Evolutionary conservation across 2,329 filamentous ascomycete species (phyloP), one percentile per base, ranked within the genome.

Genomic region (Fusarium ambrosium): DNA sequence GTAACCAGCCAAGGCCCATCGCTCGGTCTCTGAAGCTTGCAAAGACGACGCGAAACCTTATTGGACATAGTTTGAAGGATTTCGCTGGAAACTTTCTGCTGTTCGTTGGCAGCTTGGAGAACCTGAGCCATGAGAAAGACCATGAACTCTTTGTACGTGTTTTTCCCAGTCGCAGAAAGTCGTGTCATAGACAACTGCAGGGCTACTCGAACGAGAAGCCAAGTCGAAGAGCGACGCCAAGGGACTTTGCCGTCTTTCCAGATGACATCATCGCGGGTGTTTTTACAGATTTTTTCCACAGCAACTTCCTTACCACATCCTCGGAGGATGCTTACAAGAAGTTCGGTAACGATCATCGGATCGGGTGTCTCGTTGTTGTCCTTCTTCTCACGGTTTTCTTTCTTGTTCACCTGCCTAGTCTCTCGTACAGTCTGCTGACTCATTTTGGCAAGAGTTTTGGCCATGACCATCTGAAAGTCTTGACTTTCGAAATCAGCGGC

Each of bases 181-280:
- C 70, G 64, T 1, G 3, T 34, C 65, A 72, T 67, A 2, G 73
- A 66, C 2, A 84, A 71, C 63, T 91, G 88, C 3, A 90, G 70
- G 0, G 83, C 78, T 0, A 90, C 88, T 1, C 89, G 87, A 4
- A 92, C 63, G 0, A 91, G 80, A 1, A 92, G 81, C 89, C 89
- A 92, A 0, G 87, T 67, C 0, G 89, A 81, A 14, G 89, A 90
- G 51, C 86, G 79, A 16, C 85, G 81, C 89, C 89, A 91, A 0
- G 78, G 77, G 2, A 74, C 55, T 7, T 64, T 45, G 14, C 60
- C 55, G 2, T 67, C 56, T 3, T 73, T 69, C 81, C 83, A 90
- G 13, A 88, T 66, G 1, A 90, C 84, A 16, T 91, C 89, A 36
- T 91, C 89, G 1, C 86, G 86, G 1, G 86, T 88, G 20, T 86